Evolutionary conservation across 2,329 filamentous ascomycete genomes (phyloP), one percentile per base, ranked within the genome.

Genomic region (Pseudogymnoascus sp.): DNA sequence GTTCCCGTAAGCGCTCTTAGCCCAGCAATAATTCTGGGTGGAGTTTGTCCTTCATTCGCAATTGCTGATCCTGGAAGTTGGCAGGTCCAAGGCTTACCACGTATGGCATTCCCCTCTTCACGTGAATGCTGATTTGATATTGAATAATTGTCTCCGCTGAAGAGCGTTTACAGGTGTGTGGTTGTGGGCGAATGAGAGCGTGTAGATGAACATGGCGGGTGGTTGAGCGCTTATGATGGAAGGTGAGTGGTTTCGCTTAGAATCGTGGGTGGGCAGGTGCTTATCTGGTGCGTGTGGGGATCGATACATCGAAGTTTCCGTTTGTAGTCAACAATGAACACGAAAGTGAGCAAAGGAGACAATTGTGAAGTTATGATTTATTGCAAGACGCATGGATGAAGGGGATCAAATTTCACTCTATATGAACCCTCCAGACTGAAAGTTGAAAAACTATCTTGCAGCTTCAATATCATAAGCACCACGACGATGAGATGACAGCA

Each of bases 161-260:
- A 55, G 48, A 55, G 48, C 48, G 48, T 33, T 55, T 55, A 33
- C 48, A 33, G 9, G 27, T 18, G 9, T 10, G n/a, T 12, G 29
- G 48, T 33, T 4, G n/a, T 33, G 48, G 48, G 13, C 48, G 48
- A 55, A 55, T 55, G 29, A 55, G 29, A 55, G 29, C 29, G 29
- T 55, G 27, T 33, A 33, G 48, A 55, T 33, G 27, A 4, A 9
- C 29, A 21, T 55, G 48, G 15, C 21, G 29, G 27, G 33, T 27
- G 48, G 48, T 55, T 55, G 48, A 55, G 48, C 48, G 48, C 48
- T 55, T 55, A 55, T 33, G 48, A 55, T 55, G 48, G 5, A 18
- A 33, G 21, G 29, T 33, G 29, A 55, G 29, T 55, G 48, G 48
- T 15, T 33, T 55, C 48, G 48, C 48, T 55, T 55, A 55, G n/a